A percentile compares a stretch with the other conserved stretches of the same genome.
phyloP scores from a whole-genome alignment of 2,329 filamentous ascomycete genomes.

The Ascosphaera apis region DNA sequence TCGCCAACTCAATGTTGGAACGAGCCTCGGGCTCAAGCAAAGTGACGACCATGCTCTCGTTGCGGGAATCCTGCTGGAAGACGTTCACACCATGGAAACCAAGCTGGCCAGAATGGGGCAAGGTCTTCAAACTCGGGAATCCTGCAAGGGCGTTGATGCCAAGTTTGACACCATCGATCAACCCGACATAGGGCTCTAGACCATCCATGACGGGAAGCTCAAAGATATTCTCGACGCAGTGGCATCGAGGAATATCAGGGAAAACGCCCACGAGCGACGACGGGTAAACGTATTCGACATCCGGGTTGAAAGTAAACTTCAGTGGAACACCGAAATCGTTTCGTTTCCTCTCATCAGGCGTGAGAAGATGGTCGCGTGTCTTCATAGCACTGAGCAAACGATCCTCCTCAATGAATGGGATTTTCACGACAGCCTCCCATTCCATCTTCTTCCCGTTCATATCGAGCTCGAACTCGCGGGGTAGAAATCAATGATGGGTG shows the following conservation, averaged over 20 bases:
- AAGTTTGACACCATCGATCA: conserved; percentile 65
- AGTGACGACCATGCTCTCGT: conserved; percentile 88
- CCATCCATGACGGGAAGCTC: conserved; percentile 85
- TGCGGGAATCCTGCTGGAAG: conserved; percentile 86
- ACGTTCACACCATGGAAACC: conserved; percentile 81
- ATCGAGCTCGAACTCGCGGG: conserved; percentile 85
- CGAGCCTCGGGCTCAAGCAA: conserved; percentile 51
- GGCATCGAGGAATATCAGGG: conserved; percentile 66
- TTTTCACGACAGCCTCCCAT: conserved; percentile 98
- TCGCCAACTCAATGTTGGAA: conserved; percentile 48
- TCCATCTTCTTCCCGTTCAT: conserved; percentile 99
- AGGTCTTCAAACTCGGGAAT: conserved; percentile 70
- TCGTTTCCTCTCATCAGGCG: conserved; percentile 51
- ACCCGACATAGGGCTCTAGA: conserved; percentile 58
- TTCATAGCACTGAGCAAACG: conserved; percentile 68
- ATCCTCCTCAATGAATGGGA: conserved; percentile 91
- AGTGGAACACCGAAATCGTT: conserved; percentile 83
- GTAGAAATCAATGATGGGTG: conserved; percentile 95
- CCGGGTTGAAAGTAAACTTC: conserved; percentile 70
- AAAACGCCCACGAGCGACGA: conserved; percentile 79
- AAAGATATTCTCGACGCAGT: conserved; percentile 87
- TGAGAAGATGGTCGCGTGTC: conserved; percentile 56
- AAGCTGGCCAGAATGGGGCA: conserved; percentile 61
- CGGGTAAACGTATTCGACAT: conserved; percentile 60
- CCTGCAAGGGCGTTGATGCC: conserved; percentile 69